phyloP scores from a whole-genome alignment of 129 eudicot genomes.

The Smallanthus sonchifolius region DNA sequence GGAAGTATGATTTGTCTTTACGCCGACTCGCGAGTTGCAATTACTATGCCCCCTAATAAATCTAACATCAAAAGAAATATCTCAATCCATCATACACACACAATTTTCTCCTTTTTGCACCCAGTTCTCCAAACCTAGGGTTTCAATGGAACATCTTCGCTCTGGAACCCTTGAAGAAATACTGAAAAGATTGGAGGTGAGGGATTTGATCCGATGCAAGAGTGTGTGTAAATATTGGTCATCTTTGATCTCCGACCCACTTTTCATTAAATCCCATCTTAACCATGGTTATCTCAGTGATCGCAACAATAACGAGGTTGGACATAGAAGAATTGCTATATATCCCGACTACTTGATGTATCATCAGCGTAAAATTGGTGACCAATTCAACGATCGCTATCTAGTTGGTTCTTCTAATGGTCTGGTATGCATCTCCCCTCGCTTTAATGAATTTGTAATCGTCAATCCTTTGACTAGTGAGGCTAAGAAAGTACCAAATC shows the following conservation, averaged over 20 bases:
- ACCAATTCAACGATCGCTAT: not conserved
- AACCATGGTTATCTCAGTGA: conserved; percentile 5
- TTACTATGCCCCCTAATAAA: conserved; percentile 9
- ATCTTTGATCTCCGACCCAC: conserved; percentile 3
- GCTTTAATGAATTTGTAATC: not conserved
- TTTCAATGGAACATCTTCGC: conserved; percentile 9
- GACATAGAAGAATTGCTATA: not conserved
- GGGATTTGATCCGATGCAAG: conserved; percentile 28
- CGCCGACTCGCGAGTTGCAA: not conserved
- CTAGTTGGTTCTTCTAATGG: conserved; percentile 22
- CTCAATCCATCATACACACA: not conserved
- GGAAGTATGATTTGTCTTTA: not conserved
- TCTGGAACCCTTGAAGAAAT: not conserved
- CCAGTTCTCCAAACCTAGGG: conserved; percentile 4
- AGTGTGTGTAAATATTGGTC: conserved; percentile 13
- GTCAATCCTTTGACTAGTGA: conserved; percentile 25
- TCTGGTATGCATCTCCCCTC: conserved; percentile 5
- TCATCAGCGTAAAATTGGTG: not conserved
- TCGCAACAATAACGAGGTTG: not conserved
- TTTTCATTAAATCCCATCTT: conserved; percentile 8
- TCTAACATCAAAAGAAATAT: not conserved
- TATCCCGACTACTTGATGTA: not conserved
- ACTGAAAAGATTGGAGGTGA: conserved; percentile 18
- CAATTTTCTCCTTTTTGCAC: not conserved
- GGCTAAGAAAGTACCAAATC: not conserved